Conservation (phyloP, 352 stramenopile genomes). For the Globisporangium viniferum region DNA sequence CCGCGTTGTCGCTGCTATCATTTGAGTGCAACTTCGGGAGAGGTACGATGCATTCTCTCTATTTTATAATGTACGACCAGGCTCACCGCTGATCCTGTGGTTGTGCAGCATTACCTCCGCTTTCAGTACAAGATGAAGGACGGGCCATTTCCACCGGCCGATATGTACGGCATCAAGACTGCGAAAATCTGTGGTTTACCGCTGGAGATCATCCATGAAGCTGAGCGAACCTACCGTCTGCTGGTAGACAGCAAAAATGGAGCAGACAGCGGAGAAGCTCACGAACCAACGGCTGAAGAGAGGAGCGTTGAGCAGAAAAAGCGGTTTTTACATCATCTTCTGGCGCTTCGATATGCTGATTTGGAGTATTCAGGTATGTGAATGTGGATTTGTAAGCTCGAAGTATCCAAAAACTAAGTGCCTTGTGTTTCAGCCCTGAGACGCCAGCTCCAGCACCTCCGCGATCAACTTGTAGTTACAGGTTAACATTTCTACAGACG, state of each 20-base stretch:
- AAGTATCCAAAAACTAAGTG: not conserved
- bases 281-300: slow-evolving; percentile 13
- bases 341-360: slow-evolving; percentile 59
- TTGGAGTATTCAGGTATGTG: slow-evolving; percentile 52
- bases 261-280: slow-evolving; percentile 14
- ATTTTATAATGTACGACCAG: not conserved
- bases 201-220: slow-evolving; percentile 51
- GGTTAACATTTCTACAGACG: not conserved
- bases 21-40: slow-evolving; percentile 44
- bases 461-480: slow-evolving; percentile 42
- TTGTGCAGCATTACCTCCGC: slow-evolving; percentile 40
- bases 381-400: not conserved
- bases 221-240: slow-evolving; percentile 36
- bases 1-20: slow-evolving; percentile 68
- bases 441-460: slow-evolving; percentile 65
- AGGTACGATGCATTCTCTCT: slow-evolving; percentile 25
- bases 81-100: slow-evolving; percentile 1
- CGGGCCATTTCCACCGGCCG: slow-evolving; percentile 47
- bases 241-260: slow-evolving; percentile 26
- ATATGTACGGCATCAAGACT: slow-evolving; percentile 84
- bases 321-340: slow-evolving; percentile 63
- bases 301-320: slow-evolving; percentile 34
- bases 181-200: slow-evolving; percentile 75
- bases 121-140: slow-evolving; percentile 71
- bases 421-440: slow-evolving; percentile 30